Evolutionary conservation across 345 rosid species (phyloP), one percentile per base, ranked within the genome.

Genomic region (Populus deltoides): DNA sequence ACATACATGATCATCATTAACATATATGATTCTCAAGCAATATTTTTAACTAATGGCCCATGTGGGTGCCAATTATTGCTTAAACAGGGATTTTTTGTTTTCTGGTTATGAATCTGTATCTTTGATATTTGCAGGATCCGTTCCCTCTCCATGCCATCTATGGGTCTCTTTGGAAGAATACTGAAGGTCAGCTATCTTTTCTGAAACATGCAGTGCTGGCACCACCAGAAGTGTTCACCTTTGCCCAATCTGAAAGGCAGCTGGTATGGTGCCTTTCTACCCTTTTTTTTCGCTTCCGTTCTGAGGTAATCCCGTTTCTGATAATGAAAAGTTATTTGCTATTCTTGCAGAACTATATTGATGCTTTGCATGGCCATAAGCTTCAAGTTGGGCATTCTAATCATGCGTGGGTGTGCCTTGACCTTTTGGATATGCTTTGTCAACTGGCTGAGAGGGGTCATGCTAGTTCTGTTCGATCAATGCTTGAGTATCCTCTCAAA

Each of bases 401-500:
- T 86, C 91, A 88, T 78, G 97, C 97, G n/a, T 92, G 97, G 97
- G 78, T 91, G 78, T 93, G 97, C 80, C 92, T 96, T 33, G 99
- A 96, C 83, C 97, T 96, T 79, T 74, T 92, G 77, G 91, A 90
- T 69, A 89, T 92, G 79, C 87, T 96, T 57, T 92, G 99, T 83
- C 93, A 96, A 85, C 86, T 96, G 72, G 92, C 97, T 73, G 98
- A 96, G 87, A 89, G 87, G 83, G 99, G 99, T 73, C 93, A 92
- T 68, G 80, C 92, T 77, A 85, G 79, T 80, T 77, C 82, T 80
- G 91, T 94, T 75, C 89, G 85, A 69, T 81, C 86, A 57, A 81
- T 96, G 89, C 94, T 96, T 27, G 88, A 91, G 75, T 88, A 88
- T 86, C 97, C 98, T 69, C 93, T 96, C 49, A 85, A 86, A 79